Evolutionary conservation across 2,329 filamentous ascomycete genomes (phyloP).

Genomic region (Catunica adiposa): DNA sequence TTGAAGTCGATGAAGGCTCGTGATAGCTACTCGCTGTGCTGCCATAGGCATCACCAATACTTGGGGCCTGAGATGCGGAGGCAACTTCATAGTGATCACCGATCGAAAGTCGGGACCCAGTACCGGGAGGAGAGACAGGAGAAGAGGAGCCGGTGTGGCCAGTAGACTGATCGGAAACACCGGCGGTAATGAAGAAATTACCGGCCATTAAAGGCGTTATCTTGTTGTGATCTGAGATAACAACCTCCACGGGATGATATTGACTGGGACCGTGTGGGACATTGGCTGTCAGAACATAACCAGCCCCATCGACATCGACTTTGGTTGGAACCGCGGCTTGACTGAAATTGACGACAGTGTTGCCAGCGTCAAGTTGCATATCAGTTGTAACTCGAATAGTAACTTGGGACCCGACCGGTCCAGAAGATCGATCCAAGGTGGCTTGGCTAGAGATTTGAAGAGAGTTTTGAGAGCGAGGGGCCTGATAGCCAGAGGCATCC

Average conservation of each 20-base stretch:
- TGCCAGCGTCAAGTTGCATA: constrained; percentile 24
- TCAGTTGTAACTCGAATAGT: constrained; percentile 57
- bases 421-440: constrained; percentile 41
- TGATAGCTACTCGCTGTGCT: not conserved
- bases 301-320: not conserved
- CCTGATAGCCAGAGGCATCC: not conserved
- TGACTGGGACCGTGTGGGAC: constrained; percentile 39
- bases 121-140: not conserved
- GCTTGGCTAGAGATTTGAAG: not conserved
- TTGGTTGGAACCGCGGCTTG: not conserved
- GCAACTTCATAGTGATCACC: constrained; percentile 3
- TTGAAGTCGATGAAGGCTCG: not conserved
- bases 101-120: not conserved
- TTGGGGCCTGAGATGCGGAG: not conserved
- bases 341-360: constrained; percentile 3
- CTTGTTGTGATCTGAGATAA: constrained; percentile 36
- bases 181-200: not conserved
- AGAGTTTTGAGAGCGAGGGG: not conserved
- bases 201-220: constrained; percentile 18
- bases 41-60: not conserved
- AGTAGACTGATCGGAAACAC: not conserved
- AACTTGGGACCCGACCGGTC: constrained; percentile 52
- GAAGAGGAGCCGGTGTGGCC: not conserved
- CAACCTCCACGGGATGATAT: constrained; percentile 31
- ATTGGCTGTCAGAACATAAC: constrained; percentile 54